A percentile compares a stretch with the other conserved stretches of the same genome.
phyloP scores from a whole-genome alignment of 2,329 filamentous ascomycete species.

The Colletotrichum sublineola region DNA sequence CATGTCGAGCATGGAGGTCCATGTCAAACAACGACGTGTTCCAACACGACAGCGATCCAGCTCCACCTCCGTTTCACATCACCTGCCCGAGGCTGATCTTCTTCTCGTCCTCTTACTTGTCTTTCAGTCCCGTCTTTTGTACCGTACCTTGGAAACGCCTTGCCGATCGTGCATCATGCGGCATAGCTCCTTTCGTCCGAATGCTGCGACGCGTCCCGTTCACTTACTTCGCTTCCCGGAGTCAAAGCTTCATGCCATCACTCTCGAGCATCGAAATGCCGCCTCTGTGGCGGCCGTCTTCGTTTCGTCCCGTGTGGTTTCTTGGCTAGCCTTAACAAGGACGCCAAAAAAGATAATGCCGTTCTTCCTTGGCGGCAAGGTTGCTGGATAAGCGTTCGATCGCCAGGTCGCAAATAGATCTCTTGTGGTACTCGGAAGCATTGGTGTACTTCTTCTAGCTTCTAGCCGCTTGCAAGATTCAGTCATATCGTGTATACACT shows the following conservation, averaged over 20 bases:
- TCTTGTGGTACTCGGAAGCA: constrained; percentile 12
- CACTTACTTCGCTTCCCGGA: constrained; percentile 17
- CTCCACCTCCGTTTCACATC: constrained; percentile 23
- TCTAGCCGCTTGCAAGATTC: background rate
- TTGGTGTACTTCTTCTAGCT: constrained; percentile 7
- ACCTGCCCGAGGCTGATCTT: background rate
- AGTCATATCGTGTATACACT: background rate
- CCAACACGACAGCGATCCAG: constrained; percentile 16
- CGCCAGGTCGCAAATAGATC: constrained; percentile 8
- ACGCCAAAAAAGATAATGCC: constrained; percentile 10
- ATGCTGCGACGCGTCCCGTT: constrained; percentile 35
- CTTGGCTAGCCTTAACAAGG: constrained; percentile 1
- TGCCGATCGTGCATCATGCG: constrained; percentile 31
- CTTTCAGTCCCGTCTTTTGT: constrained; percentile 3
- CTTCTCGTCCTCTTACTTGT: background rate
- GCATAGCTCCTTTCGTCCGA: constrained; percentile 30
- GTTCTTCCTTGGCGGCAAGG: background rate
- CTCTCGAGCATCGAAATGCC: constrained; percentile 15
- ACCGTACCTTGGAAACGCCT: constrained; percentile 13
- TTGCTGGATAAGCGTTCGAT: constrained; percentile 10
- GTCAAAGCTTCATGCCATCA: constrained; percentile 18
- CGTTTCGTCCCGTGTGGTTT: constrained; percentile 30
- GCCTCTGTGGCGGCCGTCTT: constrained; percentile 13
- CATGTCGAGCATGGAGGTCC: constrained; percentile 22
- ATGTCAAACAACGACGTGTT: constrained; percentile 29